Percentiles rank a stretch among this genome's conserved stretches.
phyloP scores from a whole-genome alignment of 176 grass and related monocot genomes.

The Cenchrus americanus region DNA sequence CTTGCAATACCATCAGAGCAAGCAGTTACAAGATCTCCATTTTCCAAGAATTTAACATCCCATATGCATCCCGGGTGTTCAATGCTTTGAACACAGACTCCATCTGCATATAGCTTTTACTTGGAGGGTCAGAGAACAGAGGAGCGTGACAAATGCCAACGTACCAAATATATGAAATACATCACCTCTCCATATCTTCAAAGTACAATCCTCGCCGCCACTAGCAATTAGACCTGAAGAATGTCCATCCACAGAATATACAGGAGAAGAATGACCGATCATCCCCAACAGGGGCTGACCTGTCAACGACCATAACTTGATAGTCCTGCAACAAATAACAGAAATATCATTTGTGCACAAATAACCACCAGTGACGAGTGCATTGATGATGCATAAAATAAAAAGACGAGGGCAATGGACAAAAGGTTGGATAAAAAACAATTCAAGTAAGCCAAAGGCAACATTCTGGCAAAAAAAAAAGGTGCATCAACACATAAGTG shows the following conservation, averaged over 20 bases:
- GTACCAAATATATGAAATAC: conserved; percentile 36
- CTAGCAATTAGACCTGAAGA: conserved; percentile 93
- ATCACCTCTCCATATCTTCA: conserved; percentile 97
- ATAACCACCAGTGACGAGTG: not conserved
- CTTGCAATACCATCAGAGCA: conserved; percentile 84
- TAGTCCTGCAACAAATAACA: conserved; percentile 52
- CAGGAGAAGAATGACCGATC: conserved; percentile 92
- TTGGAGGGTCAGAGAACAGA: conserved; percentile 24
- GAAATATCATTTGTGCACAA: not conserved
- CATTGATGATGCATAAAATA: not conserved
- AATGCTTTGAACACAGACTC: conserved; percentile 78
- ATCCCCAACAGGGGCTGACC: conserved; percentile 91
- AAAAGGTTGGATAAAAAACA: not conserved
- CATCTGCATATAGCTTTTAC: conserved; percentile 64
- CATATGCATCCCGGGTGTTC: conserved; percentile 97
- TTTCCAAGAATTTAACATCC: conserved; percentile 89
- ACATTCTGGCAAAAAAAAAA: not conserved
- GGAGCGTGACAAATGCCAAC: conserved; percentile 3
- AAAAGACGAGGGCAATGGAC: not conserved
- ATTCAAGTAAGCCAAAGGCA: not conserved
- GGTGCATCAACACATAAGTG: not conserved
- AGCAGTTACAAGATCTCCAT: conserved; percentile 89
- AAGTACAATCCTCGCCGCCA: conserved; percentile 84
- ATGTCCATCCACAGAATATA: conserved; percentile 93
- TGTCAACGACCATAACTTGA: conserved; percentile 92